Evolutionary conservation across 345 rosid species (phyloP), one percentile per base, ranked within the genome.

Genomic region (Salix exigua): DNA sequence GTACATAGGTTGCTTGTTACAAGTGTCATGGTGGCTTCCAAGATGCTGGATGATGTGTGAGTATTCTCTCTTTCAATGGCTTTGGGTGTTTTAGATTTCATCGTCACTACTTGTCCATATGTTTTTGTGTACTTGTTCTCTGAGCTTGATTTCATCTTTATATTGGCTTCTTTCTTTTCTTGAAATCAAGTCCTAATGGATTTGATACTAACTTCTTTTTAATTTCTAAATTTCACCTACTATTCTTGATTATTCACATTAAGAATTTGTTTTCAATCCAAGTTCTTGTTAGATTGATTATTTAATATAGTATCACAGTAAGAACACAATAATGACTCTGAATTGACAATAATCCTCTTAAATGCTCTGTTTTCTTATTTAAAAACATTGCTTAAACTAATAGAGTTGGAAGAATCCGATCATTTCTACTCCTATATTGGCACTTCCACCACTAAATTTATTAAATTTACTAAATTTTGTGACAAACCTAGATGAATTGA

Each of bases 31-130:
- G 88, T 95, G 75, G 99, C 97, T 80, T 85, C 99, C 35, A 95
- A 95, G 90, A 83, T 89, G 81, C 88, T 93, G 30, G 99, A 95
- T 77, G 97, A 95, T 80, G 90, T 70, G 99, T 95, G 83, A 89
- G 94, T 83, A 21, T 71, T 64, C 83, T 79, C 66, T 84, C 28
- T 70, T 76, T 64, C 42, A 21, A 53, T 19, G 13, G 38, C 35
- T 33, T 33, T 33, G 35, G 35, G 35, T 33, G 35, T 33, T 33
- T 33, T 33, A 33, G 35, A 33, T 4, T 33, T 33, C 35, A 33
- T 33, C 33, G 0, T 31, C 35, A 8, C 64, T 23, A 60, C 11
- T 8, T 60, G 8, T 30, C 37, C 17, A 13, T 48, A 5, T 48
- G 53, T 4, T 48, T 16, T 50, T 16, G 19, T 12, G 18, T 13